These are phyloP conservation scores for Boletellus sp. DNA, from an alignment of 768 basidiomycete species.

Conservation along the genomic window DNA sequence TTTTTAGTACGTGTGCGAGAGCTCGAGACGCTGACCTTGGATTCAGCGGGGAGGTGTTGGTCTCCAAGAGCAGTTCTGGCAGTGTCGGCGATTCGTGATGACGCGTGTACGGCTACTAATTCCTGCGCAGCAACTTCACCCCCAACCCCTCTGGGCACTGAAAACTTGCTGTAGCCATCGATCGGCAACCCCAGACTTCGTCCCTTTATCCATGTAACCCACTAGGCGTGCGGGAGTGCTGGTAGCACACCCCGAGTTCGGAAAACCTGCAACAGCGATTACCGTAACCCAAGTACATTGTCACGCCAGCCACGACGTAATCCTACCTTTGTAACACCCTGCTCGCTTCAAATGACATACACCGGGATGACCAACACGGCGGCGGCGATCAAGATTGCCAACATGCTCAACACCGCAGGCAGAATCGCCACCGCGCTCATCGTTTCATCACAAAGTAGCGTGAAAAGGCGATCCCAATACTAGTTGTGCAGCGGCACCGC, in stretches of 20 bases:
- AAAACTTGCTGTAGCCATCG: no score
- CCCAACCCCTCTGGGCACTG: no score
- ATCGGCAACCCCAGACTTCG: no score
- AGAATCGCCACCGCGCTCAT: background rate
- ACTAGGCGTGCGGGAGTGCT: background rate
- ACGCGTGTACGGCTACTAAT: no score
- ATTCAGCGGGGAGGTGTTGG: no score
- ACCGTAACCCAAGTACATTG: no score
- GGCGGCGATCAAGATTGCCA: conserved; percentile 7
- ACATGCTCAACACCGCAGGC: conserved; percentile 14
- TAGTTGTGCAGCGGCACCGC: conserved; percentile 11
- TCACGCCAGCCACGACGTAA: no score
- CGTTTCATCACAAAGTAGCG: background rate
- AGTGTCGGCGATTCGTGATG: no score
- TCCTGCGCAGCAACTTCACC: no score
- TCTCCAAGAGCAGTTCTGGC: no score
- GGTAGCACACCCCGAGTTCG: background rate
- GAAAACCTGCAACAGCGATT: background rate
- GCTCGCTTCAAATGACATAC: background rate
- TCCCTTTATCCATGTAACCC: background rate
- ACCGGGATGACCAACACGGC: conserved; percentile 4
- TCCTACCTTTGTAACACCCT: background rate
- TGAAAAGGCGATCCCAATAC: conserved; percentile 16
- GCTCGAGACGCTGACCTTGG: no score
- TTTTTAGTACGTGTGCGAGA: no score